These are phyloP conservation scores for Pleomassaria siparia DNA, from an alignment of 2,329 filamentous ascomycete genomes.

Conservation along the genomic window DNA sequence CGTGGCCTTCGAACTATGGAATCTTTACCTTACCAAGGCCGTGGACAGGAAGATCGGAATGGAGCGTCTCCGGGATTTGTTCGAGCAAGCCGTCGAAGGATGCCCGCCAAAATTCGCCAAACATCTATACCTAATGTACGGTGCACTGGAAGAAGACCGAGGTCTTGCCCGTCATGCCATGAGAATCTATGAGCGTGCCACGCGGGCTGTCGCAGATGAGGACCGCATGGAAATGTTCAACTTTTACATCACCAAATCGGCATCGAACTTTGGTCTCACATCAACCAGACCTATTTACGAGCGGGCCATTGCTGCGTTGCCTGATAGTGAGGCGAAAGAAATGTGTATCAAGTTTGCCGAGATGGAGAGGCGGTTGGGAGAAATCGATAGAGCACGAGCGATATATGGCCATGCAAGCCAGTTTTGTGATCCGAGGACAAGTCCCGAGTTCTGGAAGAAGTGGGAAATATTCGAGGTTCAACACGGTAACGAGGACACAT, in stretches of 20 bases:
- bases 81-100: slow-evolving; percentile 94
- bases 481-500: slow-evolving; percentile 98
- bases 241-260: slow-evolving; percentile 98
- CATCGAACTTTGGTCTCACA: slow-evolving; percentile 94
- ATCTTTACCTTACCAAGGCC: slow-evolving; percentile 94
- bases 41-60: slow-evolving; percentile 96
- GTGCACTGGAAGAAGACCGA: slow-evolving; percentile 92
- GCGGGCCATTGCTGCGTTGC: slow-evolving; percentile 87
- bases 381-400: slow-evolving; percentile 90
- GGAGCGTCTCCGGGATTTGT: slow-evolving; percentile 88
- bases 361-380: slow-evolving; percentile 87
- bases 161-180: slow-evolving; percentile 94
- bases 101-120: slow-evolving; percentile 96
- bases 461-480: slow-evolving; percentile 98
- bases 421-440: slow-evolving; percentile 93
- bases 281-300: slow-evolving; percentile 97
- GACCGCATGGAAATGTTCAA: slow-evolving; percentile 98
- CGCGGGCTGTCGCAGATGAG: slow-evolving; percentile 89
- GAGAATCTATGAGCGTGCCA: slow-evolving; percentile 98
- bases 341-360: slow-evolving; percentile 99
- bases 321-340: slow-evolving; percentile 87
- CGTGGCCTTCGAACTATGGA: slow-evolving; percentile 98
- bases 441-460: slow-evolving; percentile 88
- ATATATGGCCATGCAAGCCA: slow-evolving; percentile 97
- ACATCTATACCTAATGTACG: slow-evolving; percentile 96